Percentiles rank a stretch among this genome's conserved stretches.
Evolutionary conservation across 225 moss, liverwort and hornwort species (phyloP).

Genomic region (Marchantia paleacea): DNA sequence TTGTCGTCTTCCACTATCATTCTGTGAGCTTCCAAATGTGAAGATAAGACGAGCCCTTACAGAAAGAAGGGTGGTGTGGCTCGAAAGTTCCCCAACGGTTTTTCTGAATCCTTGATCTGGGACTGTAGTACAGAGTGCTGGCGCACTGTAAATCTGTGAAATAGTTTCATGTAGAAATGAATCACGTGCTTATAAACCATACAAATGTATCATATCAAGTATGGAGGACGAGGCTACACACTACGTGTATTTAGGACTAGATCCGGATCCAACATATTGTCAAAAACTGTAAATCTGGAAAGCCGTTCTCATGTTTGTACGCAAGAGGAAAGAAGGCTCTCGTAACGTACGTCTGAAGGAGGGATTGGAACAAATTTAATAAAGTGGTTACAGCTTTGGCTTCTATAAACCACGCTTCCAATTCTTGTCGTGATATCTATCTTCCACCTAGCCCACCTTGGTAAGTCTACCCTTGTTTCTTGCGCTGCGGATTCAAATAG

Average conservation of each 20-base stretch:
- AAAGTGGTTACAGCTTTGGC: too few relatives aligned
- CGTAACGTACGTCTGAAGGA: too few relatives aligned
- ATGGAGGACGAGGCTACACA: neutral
- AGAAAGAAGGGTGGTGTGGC: neutral
- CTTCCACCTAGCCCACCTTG: too few relatives aligned
- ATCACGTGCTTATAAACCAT: neutral
- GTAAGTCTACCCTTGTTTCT: too few relatives aligned
- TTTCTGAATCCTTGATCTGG: neutral
- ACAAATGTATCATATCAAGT: neutral
- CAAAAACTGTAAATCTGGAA: neutral
- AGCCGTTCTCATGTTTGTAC: neutral
- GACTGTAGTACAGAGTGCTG: neutral
- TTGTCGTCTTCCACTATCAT: slow-evolving; percentile 29
- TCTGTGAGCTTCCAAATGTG: slow-evolving; percentile 39
- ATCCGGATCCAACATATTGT: neutral
- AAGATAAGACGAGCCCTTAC: neutral
- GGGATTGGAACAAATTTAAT: too few relatives aligned
- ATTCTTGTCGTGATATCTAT: too few relatives aligned
- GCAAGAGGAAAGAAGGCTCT: neutral
- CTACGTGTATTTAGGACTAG: neutral
- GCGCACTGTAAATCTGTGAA: neutral
- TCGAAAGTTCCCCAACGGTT: neutral
- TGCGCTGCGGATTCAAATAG: too few relatives aligned
- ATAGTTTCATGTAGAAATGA: neutral
- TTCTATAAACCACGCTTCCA: too few relatives aligned